Base-by-base conservation (phyloP, 2,329 filamentous ascomycete genomes). In the Phaeosphaeria sp. region DNA sequence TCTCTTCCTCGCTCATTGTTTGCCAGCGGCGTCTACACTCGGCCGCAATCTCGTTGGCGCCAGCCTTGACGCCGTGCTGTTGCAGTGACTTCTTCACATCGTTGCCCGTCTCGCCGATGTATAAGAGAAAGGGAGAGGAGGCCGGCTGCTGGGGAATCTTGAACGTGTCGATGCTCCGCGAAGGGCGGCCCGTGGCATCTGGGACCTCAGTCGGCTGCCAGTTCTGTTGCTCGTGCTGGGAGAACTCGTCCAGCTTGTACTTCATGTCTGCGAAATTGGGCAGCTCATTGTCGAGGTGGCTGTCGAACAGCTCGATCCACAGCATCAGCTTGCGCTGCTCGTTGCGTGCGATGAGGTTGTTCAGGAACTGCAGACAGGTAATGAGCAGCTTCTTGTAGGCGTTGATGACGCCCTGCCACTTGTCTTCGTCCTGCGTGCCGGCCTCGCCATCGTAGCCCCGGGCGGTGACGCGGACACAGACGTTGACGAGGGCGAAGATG, bases 381-480 rank as follows among this genome's bases (percentile, higher is more conserved):
- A 89, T 88, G 66, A 89, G 78, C 18, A 89, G 78, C 65, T 87
- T 86, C 76, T 89, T 89, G 76, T 87, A 89, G 3, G 86, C 82
- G 68, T 87, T 87, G 60, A 89, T 85, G 53, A 88, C 85, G 73
- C 83, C 84, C 74, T 88, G 86, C 86, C 86, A 89, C 63, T 85
- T 85, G 64, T 88, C 85, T 73, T 89, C 85, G 56, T 88, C 86
- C 52, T 83, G 80, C 4, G 84, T 83, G 56, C 86, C 84, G 6
- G 85, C 83, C 68, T 88, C 86, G 30, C 87, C 87, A 73, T 89
- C 87, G 60, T 87, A 89, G 0, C 87, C 87, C 62, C 86, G 77
- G 8, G 86, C 86, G 0, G 87, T 89, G 13, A 89, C 86, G 50
- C 86, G 80, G 11, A 89, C 86, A 67, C 86, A 89, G 48, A 87